Evolutionary conservation across 306 rosid species (phyloP).

Genomic region (Vachellia pachyceras): DNA sequence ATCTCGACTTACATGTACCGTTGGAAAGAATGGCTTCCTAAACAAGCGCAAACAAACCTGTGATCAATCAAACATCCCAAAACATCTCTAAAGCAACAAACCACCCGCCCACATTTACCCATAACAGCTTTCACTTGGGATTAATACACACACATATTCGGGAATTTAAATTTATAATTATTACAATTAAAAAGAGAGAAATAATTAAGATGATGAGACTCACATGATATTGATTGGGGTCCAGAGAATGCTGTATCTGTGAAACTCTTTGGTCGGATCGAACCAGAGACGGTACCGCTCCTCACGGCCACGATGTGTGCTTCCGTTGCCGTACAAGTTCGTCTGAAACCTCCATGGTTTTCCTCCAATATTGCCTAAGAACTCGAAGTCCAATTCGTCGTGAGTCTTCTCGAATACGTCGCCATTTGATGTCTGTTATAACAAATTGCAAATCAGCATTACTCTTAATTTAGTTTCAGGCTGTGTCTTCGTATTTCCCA

Average conservation of each 20-base stretch:
- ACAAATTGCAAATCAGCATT: constrained; percentile 16
- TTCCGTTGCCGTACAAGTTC: constrained; percentile 89
- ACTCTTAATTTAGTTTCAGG: not conserved
- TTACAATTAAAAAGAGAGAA: not conserved
- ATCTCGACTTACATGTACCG: too few species aligned
- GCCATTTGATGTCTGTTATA: constrained; percentile 80
- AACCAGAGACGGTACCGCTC: constrained; percentile 96
- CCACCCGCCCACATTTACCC: not conserved
- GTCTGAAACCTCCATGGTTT: constrained; percentile 98
- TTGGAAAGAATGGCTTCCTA: too few species aligned
- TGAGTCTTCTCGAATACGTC: constrained; percentile 85
- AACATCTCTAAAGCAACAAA: not conserved
- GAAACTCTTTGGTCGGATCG: constrained; percentile 76
- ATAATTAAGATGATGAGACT: constrained; percentile 38
- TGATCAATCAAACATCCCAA: constrained; percentile 13
- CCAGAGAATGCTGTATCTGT: constrained; percentile 97
- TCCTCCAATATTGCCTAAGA: constrained; percentile 77
- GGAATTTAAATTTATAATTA: not conserved
- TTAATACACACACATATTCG: not conserved
- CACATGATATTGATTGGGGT: constrained; percentile 65
- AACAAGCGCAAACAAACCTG: constrained; percentile 45
- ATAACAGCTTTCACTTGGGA: not conserved
- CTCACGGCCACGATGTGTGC: constrained; percentile 90
- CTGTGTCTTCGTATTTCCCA: not conserved
- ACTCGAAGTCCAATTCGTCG: constrained; percentile 95